phyloP scores from a whole-genome alignment of 768 basidiomycete genomes.

The Leccinum olivaceopallidum region DNA sequence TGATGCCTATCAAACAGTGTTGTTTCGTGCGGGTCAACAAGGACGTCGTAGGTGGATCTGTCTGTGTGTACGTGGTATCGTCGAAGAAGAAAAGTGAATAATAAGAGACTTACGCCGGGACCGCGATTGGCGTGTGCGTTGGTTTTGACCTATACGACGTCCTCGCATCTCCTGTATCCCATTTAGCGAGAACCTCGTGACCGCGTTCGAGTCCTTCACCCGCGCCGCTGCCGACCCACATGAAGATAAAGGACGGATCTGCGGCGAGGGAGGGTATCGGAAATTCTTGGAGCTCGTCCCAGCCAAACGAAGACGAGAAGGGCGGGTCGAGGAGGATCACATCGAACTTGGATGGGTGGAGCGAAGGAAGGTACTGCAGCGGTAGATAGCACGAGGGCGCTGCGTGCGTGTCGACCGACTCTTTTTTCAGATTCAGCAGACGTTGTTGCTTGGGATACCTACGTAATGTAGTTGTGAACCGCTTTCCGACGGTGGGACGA shows the following conservation, averaged over 20 bases:
- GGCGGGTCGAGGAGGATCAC: no score
- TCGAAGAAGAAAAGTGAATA: slow-evolving; percentile 1
- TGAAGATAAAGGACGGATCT: slow-evolving; percentile 90
- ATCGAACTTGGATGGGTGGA: no score
- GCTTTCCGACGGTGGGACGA: no score
- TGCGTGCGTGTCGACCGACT: no score
- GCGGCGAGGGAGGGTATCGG: slow-evolving; percentile 82
- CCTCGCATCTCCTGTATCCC: slow-evolving; percentile 95
- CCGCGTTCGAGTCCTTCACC: slow-evolving; percentile 91
- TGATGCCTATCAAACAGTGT: slow-evolving; percentile 96
- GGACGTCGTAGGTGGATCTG: slow-evolving; percentile 83
- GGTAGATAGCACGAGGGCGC: no score
- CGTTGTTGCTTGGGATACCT: no score
- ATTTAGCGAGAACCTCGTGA: slow-evolving; percentile 84
- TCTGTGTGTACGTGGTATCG: slow-evolving; percentile 40
- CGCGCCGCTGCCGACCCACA: slow-evolving; percentile 94
- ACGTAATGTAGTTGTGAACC: no score
- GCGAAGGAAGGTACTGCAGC: no score
- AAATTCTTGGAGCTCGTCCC: slow-evolving; percentile 78
- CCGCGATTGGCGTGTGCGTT: slow-evolving; percentile 72
- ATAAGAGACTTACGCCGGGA: slow-evolving; percentile 57
- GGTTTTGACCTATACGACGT: slow-evolving; percentile 98
- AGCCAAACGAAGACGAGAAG: no score
- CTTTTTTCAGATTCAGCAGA: no score
- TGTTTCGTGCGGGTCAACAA: slow-evolving; percentile 90